Conservation (phyloP, 2,329 filamentous ascomycete species). For the Akanthomyces lecanii region DNA sequence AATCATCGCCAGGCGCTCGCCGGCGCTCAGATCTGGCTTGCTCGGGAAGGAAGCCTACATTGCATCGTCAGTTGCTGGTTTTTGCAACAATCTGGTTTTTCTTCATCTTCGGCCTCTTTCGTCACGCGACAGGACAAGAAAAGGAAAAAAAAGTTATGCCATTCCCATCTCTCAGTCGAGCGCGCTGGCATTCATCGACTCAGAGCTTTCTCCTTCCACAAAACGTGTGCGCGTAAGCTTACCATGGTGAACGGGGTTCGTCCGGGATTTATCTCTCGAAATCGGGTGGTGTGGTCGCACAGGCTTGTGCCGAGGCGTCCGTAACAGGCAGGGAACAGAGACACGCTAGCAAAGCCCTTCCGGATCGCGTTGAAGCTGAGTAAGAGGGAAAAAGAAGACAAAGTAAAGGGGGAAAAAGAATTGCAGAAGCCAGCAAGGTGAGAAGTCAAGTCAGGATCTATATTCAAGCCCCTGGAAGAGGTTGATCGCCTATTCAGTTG, state of each 20-base stretch:
- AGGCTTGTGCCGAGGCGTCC: neutral
- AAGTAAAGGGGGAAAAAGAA: neutral
- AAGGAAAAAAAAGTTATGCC: neutral
- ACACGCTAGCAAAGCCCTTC: neutral
- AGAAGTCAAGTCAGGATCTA: neutral
- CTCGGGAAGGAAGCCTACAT: conserved; percentile 12
- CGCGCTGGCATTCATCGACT: neutral
- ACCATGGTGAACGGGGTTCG: conserved; percentile 11
- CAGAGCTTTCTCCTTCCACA: neutral
- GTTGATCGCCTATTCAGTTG: neutral
- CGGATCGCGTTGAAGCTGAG: neutral
- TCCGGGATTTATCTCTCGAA: neutral
- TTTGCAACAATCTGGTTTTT: neutral
- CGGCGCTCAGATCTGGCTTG: conserved; percentile 22
- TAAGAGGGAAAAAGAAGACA: neutral
- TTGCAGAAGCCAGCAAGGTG: neutral
- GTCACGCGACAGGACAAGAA: neutral
- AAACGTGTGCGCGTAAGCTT: conserved; percentile 2
- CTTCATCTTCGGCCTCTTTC: neutral
- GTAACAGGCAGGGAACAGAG: neutral
- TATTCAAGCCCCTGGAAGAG: neutral
- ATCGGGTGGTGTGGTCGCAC: neutral
- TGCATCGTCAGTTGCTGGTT: neutral
- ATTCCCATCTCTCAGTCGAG: neutral
- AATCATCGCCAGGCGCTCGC: conserved; percentile 20